Percentiles rank a stretch among this genome's conserved stretches.
phyloP scores from a whole-genome alignment of 2,329 filamentous ascomycete species.

The Penicillium sp. region DNA sequence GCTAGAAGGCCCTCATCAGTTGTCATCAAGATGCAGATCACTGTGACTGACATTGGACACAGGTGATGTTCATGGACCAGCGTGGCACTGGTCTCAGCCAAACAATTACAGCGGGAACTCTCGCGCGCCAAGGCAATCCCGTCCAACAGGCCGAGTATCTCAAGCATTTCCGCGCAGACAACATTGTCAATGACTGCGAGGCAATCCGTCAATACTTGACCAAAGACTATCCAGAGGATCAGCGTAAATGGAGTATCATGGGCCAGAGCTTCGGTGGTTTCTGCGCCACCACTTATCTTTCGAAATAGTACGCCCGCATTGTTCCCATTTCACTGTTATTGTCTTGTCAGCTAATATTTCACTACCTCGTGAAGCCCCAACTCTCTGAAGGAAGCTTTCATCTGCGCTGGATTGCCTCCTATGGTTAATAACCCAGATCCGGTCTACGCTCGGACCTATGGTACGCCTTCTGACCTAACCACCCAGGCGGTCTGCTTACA shows the following conservation, averaged over 20 bases:
- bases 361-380: conserved; percentile 54
- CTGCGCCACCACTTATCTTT: conserved; percentile 79
- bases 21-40: not conserved
- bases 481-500: conserved; percentile 9
- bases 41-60: not conserved
- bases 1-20: too few relatives aligned
- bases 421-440: conserved; percentile 70
- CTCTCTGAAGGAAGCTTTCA: conserved; percentile 77
- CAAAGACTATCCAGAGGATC: conserved; percentile 64
- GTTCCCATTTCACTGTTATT: not conserved
- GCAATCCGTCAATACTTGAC: conserved; percentile 78
- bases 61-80: conserved; percentile 79
- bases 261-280: conserved; percentile 95
- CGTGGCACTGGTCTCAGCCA: conserved; percentile 84
- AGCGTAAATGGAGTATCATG: conserved; percentile 79
- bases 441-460: conserved; percentile 72
- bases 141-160: conserved; percentile 76
- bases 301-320: conserved; percentile 56
- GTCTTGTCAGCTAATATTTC: not conserved
- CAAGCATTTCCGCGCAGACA: conserved; percentile 83
- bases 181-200: conserved; percentile 85
- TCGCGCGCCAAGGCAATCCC: conserved; percentile 64
- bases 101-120: conserved; percentile 72
- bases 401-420: conserved; percentile 81
- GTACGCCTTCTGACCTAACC: conserved; percentile 24